Evolutionary conservation across 163 green algal species (phyloP), one percentile per base, ranked within the genome.

Genomic region (Scenedesmus sp.): DNA sequence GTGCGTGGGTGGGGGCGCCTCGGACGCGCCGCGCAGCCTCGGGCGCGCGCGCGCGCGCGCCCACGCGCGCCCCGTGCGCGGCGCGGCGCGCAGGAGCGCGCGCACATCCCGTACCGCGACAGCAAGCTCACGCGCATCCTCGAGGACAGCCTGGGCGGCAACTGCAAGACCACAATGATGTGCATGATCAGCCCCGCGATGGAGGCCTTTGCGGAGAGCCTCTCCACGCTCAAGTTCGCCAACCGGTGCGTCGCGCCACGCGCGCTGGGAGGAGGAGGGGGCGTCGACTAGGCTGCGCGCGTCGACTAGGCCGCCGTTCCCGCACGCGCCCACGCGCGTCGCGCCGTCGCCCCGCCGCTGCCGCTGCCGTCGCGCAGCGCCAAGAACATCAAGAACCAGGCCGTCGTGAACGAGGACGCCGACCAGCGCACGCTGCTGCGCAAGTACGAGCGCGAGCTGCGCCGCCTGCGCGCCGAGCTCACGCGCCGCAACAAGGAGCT

Each of bases 141-240:
- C 70, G 92, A 98, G 82, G 95, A 98, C 89, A 95, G 86, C 42
- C 83, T 99, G 74, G 96, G 96, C 2, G 96, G 96, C 72, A 98
- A 98, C 87, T 98, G 95, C 91, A 93, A 91, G 60, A 98, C 95
- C 22, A 98, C 93, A 36, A 97, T 99, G 91, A 93, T 99, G 29
- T 81, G 76, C 65, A 86, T 83, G 53, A 77, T 89, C 70, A 82
- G 70, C 53, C 85, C 75, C 22, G 65, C 64, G 11, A 60, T 71
- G 36, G 75, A 76, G 54, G 64, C 64, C 22, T 83, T 76, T 51
- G 66, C 84, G 1, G 93, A 97, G 86, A 96, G 90, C 11, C 77
- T 91, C 31, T 90, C 67, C 62, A 97, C 92, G 1, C 89, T 97
- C 39, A 78, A 88, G 39, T 97, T 96, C 86, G 92, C 90, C 18